Base-by-base conservation (phyloP, 75 land plant genomes). In the Gnetum montanum region DNA sequence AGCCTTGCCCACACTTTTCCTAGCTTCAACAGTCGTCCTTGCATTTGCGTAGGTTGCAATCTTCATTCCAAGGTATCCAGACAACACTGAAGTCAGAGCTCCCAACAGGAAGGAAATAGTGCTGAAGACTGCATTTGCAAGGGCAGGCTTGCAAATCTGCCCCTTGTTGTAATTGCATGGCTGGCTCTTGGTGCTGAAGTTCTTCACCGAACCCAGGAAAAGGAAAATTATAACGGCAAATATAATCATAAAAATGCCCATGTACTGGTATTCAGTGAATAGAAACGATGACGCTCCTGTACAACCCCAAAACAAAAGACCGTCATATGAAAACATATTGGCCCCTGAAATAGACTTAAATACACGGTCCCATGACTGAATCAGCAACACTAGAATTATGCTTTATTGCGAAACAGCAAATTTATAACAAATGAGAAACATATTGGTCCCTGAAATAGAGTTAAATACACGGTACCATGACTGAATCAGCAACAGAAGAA, bases 11-110 rank as follows among this genome's bases (percentile, higher is more conserved):
- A 88, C 91, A 19, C 94, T 83, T 31, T 82, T 81, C 29, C 94
- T 71, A 1, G 94, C 94, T 49, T 88, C 91, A 8, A 88, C 48
- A 11, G 94, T 85, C 24, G 94, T 88, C 43, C 94, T 64, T 22
- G 94, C 94, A 68, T 85, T 88, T 41, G 94, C 94, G 58, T 85
- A 88, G 1, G 94, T 88, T 4, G 90, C 94, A 48, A 88, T 88
- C 57, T 75, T 81, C 94, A 88, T 88, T 15, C 94, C 94, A 31
- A 88, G 73, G 34, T 58, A 88, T 1, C 94, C 94, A 22, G 94
- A 88, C 49, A 88, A 24, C 10, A 70, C 58, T 7, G 94, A 88
- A 24, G 94, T 85, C 24, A 85, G 23, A 3, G 80, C 82, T 37
- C 94, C 94, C 25, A 88, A 71, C 54, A 85, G 40, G 57, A 85